These are phyloP conservation scores for Cladophialophora chaetospira DNA, from an alignment of 2,329 filamentous ascomycete genomes.

Conservation along the genomic window DNA sequence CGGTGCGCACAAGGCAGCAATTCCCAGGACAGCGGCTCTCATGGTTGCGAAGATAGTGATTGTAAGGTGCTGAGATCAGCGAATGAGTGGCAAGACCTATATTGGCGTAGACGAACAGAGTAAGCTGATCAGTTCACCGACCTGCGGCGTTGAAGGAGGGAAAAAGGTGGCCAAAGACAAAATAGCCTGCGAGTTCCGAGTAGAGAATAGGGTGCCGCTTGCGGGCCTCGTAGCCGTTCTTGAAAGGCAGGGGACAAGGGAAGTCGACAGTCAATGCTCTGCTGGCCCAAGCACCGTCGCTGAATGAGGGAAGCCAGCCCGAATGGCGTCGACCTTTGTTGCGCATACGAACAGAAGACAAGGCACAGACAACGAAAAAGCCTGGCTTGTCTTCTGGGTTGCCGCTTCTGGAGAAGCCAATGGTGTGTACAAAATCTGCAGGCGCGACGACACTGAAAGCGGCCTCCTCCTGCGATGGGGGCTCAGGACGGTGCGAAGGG, in stretches of 20 bases:
- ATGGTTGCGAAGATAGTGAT: constrained; percentile 11
- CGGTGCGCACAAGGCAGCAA: constrained; percentile 23
- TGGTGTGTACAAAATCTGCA: constrained; percentile 6
- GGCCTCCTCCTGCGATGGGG: not conserved
- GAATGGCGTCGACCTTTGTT: constrained; percentile 19
- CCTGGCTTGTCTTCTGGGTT: constrained; percentile 3
- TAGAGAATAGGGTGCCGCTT: not conserved
- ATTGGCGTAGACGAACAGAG: constrained; percentile 6
- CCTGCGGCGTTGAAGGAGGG: constrained; percentile 14
- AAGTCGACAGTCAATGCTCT: constrained; percentile 24
- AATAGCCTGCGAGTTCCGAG: constrained; percentile 1
- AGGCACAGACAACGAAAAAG: constrained; percentile 23
- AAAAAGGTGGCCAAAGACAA: constrained; percentile 13
- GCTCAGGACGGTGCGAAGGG: not conserved
- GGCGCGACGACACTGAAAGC: not conserved
- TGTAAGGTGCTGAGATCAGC: constrained; percentile 9
- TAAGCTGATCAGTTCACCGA: constrained; percentile 20
- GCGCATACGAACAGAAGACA: constrained; percentile 25
- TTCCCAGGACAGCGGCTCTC: constrained; percentile 16
- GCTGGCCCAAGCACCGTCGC: constrained; percentile 23
- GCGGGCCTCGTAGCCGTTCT: constrained; percentile 1
- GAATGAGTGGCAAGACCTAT: constrained; percentile 25
- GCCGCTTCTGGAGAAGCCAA: constrained; percentile 24
- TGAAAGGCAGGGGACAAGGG: constrained; percentile 15
- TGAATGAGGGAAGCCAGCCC: constrained; percentile 12